Percentiles rank a stretch among this genome's conserved stretches.
Evolutionary conservation across 2,329 filamentous ascomycete species (phyloP).

Genomic region (Fusarium pseudonygamai): DNA sequence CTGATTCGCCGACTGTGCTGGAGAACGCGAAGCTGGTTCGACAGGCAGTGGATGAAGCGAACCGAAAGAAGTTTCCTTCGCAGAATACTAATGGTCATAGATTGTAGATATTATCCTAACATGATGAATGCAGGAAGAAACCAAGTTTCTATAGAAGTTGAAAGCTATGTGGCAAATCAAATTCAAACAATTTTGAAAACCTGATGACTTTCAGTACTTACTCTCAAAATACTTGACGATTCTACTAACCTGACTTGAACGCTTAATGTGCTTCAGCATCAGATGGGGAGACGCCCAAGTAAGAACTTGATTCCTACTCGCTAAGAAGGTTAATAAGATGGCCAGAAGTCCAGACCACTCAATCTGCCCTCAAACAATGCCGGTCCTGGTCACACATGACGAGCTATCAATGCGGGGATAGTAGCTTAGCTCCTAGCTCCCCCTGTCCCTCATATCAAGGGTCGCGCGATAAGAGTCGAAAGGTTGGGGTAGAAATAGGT

Average conservation of each 20-base stretch:
- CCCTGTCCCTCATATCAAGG: neutral
- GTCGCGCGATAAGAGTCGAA: neutral
- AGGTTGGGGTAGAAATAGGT: constrained; percentile 2
- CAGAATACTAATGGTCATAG: neutral
- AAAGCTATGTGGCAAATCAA: neutral
- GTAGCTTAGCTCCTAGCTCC: neutral
- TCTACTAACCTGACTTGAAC: neutral
- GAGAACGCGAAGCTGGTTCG: neutral
- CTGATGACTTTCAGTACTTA: fast-evolving
- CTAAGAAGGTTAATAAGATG: neutral
- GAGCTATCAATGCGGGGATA: neutral
- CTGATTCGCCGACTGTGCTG: neutral
- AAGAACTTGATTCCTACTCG: neutral
- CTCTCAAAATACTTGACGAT: too few relatives aligned
- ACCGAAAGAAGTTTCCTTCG: neutral
- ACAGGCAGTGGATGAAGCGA: neutral
- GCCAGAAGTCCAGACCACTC: neutral
- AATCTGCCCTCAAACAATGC: neutral
- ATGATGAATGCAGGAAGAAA: neutral
- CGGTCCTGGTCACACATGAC: neutral
- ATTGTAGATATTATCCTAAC: neutral
- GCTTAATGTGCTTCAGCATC: neutral
- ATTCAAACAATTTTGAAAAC: neutral
- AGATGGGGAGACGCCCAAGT: neutral
- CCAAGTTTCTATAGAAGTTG: fast-evolving